Percentiles rank a stretch among this genome's conserved stretches.
These are phyloP conservation scores for Nannochloropsis salina DNA, from an alignment of 108 stramenopile species.

Conservation along the genomic window DNA sequence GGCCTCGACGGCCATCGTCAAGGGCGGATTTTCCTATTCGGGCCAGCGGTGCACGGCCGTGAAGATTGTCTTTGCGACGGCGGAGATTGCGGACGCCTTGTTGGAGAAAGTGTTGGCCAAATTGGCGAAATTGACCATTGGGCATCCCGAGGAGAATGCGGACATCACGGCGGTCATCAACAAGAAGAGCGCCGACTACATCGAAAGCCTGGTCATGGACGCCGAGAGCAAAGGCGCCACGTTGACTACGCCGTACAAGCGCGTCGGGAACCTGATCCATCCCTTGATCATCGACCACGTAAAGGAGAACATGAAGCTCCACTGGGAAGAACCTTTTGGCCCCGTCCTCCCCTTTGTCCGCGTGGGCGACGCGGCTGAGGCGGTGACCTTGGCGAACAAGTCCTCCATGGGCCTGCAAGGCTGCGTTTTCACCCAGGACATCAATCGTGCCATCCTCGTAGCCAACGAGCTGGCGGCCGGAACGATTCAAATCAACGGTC, in stretches of 20 bases:
- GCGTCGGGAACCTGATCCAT: neutral
- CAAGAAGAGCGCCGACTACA: neutral
- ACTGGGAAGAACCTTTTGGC: conserved; percentile 11
- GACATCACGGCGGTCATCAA: conserved; percentile 20
- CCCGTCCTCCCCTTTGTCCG: conserved; percentile 3
- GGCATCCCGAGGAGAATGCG: conserved; percentile 15
- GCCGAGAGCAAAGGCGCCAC: neutral
- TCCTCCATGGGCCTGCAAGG: conserved; percentile 18
- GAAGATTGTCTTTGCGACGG: conserved; percentile 6
- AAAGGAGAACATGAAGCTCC: neutral
- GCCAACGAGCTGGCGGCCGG: neutral
- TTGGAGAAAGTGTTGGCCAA: neutral
- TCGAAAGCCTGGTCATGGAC: neutral
- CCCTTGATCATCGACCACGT: neutral
- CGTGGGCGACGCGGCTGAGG: neutral
- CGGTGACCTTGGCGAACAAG: neutral
- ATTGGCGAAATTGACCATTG: neutral
- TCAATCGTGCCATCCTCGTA: neutral
- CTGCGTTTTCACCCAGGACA: conserved; percentile 1
- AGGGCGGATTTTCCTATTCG: conserved; percentile 9
- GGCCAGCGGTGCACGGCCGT: neutral
- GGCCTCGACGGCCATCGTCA: neutral
- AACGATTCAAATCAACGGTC: neutral
- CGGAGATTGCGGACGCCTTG: neutral
- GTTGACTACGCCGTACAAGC: neutral